Base-by-base conservation (phyloP, 306 rosid species). In the Lagenaria siceraria region DNA sequence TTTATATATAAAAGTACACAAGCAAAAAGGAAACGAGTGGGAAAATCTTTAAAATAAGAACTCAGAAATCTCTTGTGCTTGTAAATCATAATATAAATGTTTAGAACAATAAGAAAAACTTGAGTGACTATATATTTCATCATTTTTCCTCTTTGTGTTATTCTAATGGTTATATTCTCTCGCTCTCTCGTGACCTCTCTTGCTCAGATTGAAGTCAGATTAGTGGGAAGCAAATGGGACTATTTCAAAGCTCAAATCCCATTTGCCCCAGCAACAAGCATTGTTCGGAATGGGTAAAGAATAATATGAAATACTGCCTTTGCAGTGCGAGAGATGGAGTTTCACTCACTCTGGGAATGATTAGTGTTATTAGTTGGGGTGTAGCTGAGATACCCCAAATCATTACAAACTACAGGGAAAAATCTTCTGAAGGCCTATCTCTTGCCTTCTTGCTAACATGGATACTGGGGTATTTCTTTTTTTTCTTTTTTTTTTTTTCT, bases 341-440 rank as follows among this genome's bases (percentile, higher is more conserved):
- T 75, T 93, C 98, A n/a, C 80, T 77, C 66, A 25, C 75, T 19
- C 80, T 93, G 80, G 98, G 98, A 59, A 1, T 86, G 14, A 27
- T 87, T 54, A 91, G 97, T 81, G 91, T 93, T 31, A 10, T 76
- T 49, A 79, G 86, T 83, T 93, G 98, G 98, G 82, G 85, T 78
- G 87, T 85, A 42, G 98, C 97, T 77, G 98, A 93, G 89, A 81
- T 93, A 36, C 98, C 98, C 68, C 98, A 91, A 77, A 76, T 93
- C 66, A 71, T 89, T 82, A 91, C 96, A 11, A 91, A 91, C 84
- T 88, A 81, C 80, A 77, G 14, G 76, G 63, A 86, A n/a, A 89
- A 91, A 77, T 93, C 97, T 6, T 40, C 91, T 1, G 86, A 91
- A n/a, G 93, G 97, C 49, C 88, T 93, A 62, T 89, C 98, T 55